Evolutionary conservation across 305 asterid species (phyloP).

Genomic region (Plantago lanceolata): DNA sequence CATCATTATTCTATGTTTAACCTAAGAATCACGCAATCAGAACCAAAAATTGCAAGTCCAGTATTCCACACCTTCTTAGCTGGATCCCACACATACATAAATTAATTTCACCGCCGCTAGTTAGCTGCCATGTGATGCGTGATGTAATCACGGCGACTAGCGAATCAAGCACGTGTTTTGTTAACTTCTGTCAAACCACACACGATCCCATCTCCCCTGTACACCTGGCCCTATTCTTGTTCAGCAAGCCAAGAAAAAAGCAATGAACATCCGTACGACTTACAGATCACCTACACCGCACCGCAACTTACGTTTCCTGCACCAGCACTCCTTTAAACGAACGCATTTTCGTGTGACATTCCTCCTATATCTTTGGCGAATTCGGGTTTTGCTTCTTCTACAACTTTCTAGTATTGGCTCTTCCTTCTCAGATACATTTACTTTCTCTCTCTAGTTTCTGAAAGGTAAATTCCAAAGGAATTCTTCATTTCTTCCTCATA

Average conservation of each 20-base stretch:
- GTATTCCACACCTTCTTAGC: neutral
- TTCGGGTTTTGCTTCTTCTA: neutral
- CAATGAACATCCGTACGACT: neutral
- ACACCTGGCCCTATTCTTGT: slow-evolving; percentile 8
- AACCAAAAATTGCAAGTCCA: neutral
- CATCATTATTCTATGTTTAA: too few species aligned
- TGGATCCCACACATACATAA: neutral
- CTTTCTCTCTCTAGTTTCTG: slow-evolving; percentile 4
- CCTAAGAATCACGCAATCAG: neutral
- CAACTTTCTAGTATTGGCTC: neutral
- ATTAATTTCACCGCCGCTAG: neutral
- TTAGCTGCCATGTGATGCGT: neutral
- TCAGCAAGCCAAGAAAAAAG: slow-evolving; percentile 7
- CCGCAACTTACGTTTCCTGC: neutral
- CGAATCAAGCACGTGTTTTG: neutral
- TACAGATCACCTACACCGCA: slow-evolving; percentile 2
- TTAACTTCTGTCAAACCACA: neutral
- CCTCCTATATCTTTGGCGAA: slow-evolving; percentile 5
- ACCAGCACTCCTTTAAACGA: neutral
- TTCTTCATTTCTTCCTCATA: neutral
- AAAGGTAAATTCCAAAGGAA: neutral
- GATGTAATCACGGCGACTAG: neutral
- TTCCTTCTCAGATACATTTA: neutral
- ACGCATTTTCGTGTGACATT: too few species aligned
- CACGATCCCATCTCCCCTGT: neutral